These are phyloP conservation scores for Stemphylium vesicarium DNA, from an alignment of 2,329 filamentous ascomycete genomes.

Conservation along the genomic window DNA sequence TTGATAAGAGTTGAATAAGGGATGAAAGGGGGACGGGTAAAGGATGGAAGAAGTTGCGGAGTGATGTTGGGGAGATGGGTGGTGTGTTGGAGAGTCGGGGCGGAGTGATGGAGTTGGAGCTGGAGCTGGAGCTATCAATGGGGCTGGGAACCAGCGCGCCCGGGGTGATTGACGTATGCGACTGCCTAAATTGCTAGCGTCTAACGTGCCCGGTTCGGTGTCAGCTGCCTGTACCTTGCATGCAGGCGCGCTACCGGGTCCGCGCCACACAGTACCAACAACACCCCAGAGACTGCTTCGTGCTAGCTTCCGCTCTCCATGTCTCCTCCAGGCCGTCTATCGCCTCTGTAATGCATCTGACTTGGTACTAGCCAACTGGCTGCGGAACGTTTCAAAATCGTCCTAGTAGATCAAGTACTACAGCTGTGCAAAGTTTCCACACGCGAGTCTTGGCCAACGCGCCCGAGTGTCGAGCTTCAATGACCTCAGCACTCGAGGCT, in stretches of 20 bases:
- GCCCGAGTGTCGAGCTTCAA: constrained; percentile 4
- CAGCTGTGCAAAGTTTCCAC: not conserved
- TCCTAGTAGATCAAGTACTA: not conserved
- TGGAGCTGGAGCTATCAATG: constrained; percentile 21
- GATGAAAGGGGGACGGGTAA: constrained; percentile 10
- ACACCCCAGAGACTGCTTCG: not conserved
- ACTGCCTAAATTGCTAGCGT: constrained; percentile 15
- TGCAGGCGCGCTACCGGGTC: not conserved
- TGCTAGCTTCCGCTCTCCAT: not conserved
- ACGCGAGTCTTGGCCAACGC: not conserved
- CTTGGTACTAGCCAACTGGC: not conserved
- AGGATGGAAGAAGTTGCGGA: constrained; percentile 11
- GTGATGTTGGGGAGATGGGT: constrained; percentile 14
- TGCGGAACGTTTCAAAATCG: too few species aligned
- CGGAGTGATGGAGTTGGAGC: constrained; percentile 16
- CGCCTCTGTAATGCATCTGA: not conserved
- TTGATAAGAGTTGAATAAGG: constrained; percentile 2
- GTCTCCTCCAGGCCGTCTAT: not conserved
- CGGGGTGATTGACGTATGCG: constrained; percentile 17
- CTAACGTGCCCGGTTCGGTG: constrained; percentile 13
- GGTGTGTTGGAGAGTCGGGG: not conserved
- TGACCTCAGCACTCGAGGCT: constrained; percentile 9
- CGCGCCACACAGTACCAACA: constrained; percentile 1
- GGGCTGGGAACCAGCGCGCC: constrained; percentile 7
- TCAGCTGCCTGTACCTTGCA: not conserved